Percentiles rank a stretch among this genome's conserved stretches.
Evolutionary conservation across 192 early-diverging fungal species (phyloP).

Genomic region (Jimgerdemannia lactiflua): DNA sequence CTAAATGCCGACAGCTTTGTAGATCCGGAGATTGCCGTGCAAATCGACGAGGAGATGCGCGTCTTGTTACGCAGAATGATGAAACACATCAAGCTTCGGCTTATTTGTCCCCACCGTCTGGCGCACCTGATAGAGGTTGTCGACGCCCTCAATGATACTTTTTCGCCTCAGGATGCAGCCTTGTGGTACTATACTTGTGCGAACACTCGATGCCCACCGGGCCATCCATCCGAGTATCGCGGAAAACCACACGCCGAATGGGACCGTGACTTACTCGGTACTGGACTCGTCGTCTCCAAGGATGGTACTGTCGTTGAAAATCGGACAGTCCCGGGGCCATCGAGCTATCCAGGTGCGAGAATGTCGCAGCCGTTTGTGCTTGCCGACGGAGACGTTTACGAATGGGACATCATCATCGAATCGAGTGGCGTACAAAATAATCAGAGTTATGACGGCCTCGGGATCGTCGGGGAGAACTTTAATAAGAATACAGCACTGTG

Average conservation of each 20-base stretch:
- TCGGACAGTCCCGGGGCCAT: not conserved
- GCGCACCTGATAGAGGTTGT: not conserved
- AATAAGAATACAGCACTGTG: not conserved
- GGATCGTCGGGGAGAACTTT: not conserved
- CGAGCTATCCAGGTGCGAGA: not conserved
- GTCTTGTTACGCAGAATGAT: not conserved
- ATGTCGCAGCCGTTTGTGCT: not conserved
- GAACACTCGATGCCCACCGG: not conserved
- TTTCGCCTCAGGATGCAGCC: not conserved
- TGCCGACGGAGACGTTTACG: not conserved
- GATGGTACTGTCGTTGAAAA: not conserved
- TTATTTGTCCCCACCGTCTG: not conserved
- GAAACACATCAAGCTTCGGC: not conserved
- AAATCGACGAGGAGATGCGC: not conserved
- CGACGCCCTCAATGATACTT: not conserved
- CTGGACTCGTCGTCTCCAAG: not conserved
- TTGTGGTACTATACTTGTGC: not conserved
- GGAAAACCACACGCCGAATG: not conserved
- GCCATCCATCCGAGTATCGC: not conserved
- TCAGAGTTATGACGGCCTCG: not conserved
- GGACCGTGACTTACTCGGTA: not conserved
- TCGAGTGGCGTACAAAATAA: not conserved
- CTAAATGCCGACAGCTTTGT: not conserved
- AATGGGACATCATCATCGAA: not conserved
- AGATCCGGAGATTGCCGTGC: not conserved